Base-by-base conservation (phyloP, 129 eudicot species). In the Centella asiatica region DNA sequence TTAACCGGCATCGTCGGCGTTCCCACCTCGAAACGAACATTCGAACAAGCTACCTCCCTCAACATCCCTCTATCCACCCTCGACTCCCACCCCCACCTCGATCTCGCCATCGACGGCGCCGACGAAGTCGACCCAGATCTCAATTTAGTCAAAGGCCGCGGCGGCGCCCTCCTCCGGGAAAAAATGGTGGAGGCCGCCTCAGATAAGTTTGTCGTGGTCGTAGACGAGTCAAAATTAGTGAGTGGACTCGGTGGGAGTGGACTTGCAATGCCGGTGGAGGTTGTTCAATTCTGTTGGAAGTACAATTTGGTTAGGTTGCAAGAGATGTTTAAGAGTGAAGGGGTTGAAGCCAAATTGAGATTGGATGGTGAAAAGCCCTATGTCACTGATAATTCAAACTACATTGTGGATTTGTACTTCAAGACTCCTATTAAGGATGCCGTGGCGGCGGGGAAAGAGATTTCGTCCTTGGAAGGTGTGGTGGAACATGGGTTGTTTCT, bases 181-280 rank as follows among this genome's bases (percentile, higher is more conserved):
- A 90, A 90, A 27, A 90, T 87, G 98, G 95, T 90, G 64, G 98
- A 90, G 66, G 94, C 95, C 1, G 98, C 95, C 0, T 69, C 82
- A 0, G 94, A 84, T 24, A 87, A 81, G 67, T 90, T 90, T 13
- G 95, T 90, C 3, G 95, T 86, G 18, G 95, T 90, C 4, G 94
- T 84, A 0, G 95, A 90, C 54, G 90, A 90, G 44, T 83, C 98
- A 15, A 92, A 92, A 25, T 65, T 92, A 27, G 98, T 92, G 8
- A 18, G 64, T 0, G 95, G 95, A 0, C 71, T 92, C 1, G 98
- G 98, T 15, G 98, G 98, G 2, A 87, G 95, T 42, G 94, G 94
- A 2, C 69, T 92, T 36, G 98, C 98, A 17, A 92, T 92, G 98
- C 98, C 98, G 13, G 98, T 92, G n/a, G 98, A 92, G 34, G 98